Conservation (phyloP, 331 rosid genomes). For the Quercus tomentella region DNA sequence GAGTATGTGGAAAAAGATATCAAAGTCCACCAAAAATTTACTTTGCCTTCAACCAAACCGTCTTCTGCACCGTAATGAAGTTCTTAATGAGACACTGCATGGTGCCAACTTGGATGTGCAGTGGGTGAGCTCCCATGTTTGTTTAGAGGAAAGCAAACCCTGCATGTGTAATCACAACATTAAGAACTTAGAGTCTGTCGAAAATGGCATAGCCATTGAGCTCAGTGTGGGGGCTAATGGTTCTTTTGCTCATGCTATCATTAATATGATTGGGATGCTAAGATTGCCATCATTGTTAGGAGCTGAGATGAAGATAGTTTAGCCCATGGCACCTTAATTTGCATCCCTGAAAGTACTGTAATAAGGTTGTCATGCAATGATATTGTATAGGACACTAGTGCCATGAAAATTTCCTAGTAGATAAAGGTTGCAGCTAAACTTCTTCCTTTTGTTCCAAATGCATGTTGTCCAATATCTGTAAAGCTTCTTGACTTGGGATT, state of each 20-base stretch:
- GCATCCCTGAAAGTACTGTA: slow-evolving; percentile 32
- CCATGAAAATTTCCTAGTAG: slow-evolving; percentile 67
- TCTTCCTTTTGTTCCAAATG: slow-evolving; percentile 67
- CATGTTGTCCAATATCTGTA: slow-evolving; percentile 54
- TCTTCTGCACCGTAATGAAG: slow-evolving; percentile 19
- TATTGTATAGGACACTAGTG: slow-evolving; percentile 82
- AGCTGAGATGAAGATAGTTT: slow-evolving; percentile 42
- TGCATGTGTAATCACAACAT: slow-evolving; percentile 24
- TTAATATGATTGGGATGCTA: slow-evolving; percentile 90
- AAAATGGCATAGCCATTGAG: background rate
- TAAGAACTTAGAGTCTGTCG: background rate
- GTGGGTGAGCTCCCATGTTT: slow-evolving; percentile 22
- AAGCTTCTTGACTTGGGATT: slow-evolving; percentile 50
- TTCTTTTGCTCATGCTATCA: slow-evolving; percentile 53
- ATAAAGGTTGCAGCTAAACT: slow-evolving; percentile 39
- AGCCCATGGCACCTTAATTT: slow-evolving; percentile 24
- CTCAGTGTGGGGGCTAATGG: slow-evolving; percentile 37
- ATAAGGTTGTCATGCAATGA: slow-evolving; percentile 61
- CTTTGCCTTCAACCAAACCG: slow-evolving; percentile 8
- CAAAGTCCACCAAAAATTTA: slow-evolving; percentile 7
- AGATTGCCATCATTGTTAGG: slow-evolving; percentile 43
- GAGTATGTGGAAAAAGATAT: slow-evolving; percentile 22
- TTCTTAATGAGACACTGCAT: slow-evolving; percentile 18
- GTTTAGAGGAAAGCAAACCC: slow-evolving; percentile 43
- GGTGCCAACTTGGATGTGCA: slow-evolving; percentile 21